Percentiles rank a stretch among this genome's conserved stretches.
phyloP scores from a whole-genome alignment of 208 protist species.

The Borovskyia barvae region DNA sequence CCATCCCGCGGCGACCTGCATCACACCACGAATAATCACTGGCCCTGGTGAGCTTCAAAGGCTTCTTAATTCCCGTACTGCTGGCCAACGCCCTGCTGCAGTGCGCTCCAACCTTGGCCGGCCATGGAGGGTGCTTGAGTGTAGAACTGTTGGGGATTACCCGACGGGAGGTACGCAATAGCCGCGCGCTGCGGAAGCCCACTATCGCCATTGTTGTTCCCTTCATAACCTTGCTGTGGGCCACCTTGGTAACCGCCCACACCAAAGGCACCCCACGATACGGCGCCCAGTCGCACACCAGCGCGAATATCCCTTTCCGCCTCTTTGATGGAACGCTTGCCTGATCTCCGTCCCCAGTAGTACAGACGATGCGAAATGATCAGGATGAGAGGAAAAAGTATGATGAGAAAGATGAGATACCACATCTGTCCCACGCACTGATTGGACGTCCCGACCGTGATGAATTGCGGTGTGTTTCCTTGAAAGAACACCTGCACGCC shows the following conservation, averaged over 20 bases:
- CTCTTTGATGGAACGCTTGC: conserved; percentile 37
- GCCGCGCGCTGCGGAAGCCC: background rate
- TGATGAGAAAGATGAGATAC: conserved; percentile 85
- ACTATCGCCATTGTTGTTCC: background rate
- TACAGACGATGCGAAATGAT: conserved; percentile 53
- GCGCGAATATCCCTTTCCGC: conserved; percentile 72
- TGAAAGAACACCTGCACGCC: conserved; percentile 44
- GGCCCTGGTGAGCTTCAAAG: background rate
- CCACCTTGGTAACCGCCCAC: conserved; percentile 8
- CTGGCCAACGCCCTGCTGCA: conserved; percentile 5
- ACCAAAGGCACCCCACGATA: conserved; percentile 13
- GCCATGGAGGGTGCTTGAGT: background rate
- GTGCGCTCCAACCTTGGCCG: background rate
- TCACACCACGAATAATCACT: too few relatives aligned
- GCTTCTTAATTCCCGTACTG: conserved; percentile 2
- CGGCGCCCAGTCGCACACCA: conserved; percentile 32
- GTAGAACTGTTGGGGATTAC: background rate
- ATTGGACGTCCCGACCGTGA: conserved; percentile 24
- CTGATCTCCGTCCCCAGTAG: conserved; percentile 44
- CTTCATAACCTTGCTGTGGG: conserved; percentile 5
- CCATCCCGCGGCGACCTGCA: too few relatives aligned
- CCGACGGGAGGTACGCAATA: background rate
- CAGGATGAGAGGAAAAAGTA: conserved; percentile 60
- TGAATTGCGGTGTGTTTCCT: conserved; percentile 15
- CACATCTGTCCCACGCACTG: conserved; percentile 64